Evolutionary conservation across 2,329 filamentous ascomycete genomes (phyloP).

Genomic region (Truncatella angustata): DNA sequence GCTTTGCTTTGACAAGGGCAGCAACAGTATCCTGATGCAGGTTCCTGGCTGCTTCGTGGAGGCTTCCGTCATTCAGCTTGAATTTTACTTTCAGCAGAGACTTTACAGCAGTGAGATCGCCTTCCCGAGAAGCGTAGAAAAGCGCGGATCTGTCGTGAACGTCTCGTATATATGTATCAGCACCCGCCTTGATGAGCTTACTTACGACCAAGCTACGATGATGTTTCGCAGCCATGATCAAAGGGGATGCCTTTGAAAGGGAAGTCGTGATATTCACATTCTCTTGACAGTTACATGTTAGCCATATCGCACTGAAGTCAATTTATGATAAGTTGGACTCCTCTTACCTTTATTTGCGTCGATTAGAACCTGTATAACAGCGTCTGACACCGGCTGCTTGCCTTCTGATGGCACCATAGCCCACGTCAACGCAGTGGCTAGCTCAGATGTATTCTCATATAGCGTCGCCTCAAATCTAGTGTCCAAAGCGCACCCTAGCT

Average conservation of each 20-base stretch:
- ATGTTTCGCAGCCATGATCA: constrained; percentile 20
- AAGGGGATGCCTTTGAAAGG: constrained; percentile 18
- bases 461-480: background rate
- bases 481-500: constrained; percentile 4
- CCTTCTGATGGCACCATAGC: too few relatives aligned
- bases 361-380: constrained; percentile 17
- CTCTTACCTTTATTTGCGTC: constrained; percentile 21
- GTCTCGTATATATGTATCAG: constrained; percentile 20
- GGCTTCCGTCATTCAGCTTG: constrained; percentile 28
- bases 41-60: constrained; percentile 28
- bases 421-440: background rate
- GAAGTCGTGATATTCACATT: constrained; percentile 21
- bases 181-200: constrained; percentile 20
- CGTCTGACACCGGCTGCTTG: too few relatives aligned
- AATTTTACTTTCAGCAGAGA: constrained; percentile 23
- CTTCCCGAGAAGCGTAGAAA: constrained; percentile 26
- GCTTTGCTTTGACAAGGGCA: constrained; percentile 22
- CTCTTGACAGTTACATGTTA: constrained; percentile 9
- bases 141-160: constrained; percentile 21
- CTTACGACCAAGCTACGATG: constrained; percentile 17
- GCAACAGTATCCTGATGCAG: constrained; percentile 24
- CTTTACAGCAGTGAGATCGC: constrained; percentile 21
- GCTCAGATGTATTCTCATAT: background rate
- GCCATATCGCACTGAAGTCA: too few relatives aligned
- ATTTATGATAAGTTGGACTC: too few relatives aligned